Conservation (phyloP, 352 stramenopile species). For the Salisapilia sapeloensis region DNA sequence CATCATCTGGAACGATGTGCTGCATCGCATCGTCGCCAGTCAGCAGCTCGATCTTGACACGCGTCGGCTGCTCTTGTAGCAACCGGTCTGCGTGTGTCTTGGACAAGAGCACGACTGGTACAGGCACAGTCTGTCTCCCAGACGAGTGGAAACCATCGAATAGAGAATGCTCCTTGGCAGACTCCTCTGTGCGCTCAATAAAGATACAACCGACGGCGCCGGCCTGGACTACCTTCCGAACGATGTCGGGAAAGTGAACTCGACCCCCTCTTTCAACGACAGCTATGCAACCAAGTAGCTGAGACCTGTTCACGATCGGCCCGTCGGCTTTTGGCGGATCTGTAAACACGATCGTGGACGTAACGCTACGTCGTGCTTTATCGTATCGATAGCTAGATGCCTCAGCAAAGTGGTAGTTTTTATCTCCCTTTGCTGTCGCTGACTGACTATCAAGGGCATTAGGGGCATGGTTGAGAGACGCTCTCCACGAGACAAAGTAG, state of each 20-base stretch:
- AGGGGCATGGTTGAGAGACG: too few relatives aligned
- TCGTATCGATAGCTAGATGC: constrained; percentile 71
- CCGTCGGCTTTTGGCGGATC: constrained; percentile 48
- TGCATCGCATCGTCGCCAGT: constrained; percentile 48
- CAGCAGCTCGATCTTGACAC: constrained; percentile 55
- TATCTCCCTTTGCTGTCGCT: constrained; percentile 2
- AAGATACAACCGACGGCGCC: constrained; percentile 62
- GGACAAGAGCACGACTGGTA: constrained; percentile 64
- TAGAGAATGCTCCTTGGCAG: constrained; percentile 40
- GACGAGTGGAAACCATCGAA: constrained; percentile 82
- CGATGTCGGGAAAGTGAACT: constrained; percentile 74
- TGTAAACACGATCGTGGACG: constrained; percentile 29
- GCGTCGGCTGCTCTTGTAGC: constrained; percentile 22
- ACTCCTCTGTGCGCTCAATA: constrained; percentile 41
- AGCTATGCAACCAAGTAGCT: constrained; percentile 45
- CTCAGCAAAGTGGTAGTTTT: constrained; percentile 62
- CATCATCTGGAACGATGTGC: constrained; percentile 44
- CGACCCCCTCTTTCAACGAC: constrained; percentile 61
- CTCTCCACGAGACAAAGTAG: too few relatives aligned
- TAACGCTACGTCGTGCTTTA: constrained; percentile 23
- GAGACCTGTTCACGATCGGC: constrained; percentile 38
- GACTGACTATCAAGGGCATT: too few relatives aligned
- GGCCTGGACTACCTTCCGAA: constrained; percentile 39
- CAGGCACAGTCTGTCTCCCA: constrained; percentile 41
- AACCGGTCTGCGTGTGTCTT: constrained; percentile 67